Evolutionary conservation across 768 basidiomycete species (phyloP).

Genomic region (Macrolepiota albuminosa): DNA sequence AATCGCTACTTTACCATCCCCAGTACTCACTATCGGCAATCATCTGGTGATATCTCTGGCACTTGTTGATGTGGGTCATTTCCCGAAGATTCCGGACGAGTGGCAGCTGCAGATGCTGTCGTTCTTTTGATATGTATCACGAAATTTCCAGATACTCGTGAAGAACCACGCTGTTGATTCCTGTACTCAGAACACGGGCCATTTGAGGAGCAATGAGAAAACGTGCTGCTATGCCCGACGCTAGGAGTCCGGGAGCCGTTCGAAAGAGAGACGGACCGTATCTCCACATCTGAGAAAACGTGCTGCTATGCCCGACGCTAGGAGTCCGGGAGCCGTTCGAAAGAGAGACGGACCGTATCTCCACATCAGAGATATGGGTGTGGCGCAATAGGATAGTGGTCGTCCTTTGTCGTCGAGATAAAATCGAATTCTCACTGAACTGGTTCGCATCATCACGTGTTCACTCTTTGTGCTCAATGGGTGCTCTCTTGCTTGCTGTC

Average conservation of each 20-base stretch:
- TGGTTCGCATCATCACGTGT: background rate
- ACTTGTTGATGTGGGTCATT: slow-evolving; percentile 15
- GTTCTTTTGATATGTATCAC: slow-evolving; percentile 10
- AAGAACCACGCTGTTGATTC: background rate
- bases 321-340: background rate
- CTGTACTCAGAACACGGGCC: background rate
- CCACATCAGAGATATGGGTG: background rate
- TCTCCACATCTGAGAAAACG: background rate
- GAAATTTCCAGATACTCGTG: background rate
- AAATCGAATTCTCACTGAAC: background rate
- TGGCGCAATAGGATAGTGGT: background rate
- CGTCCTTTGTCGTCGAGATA: background rate
- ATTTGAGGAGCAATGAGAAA: background rate
- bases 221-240: background rate
- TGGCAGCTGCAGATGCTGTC: slow-evolving; percentile 20
- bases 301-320: background rate
- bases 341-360: background rate
- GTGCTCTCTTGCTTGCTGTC: too few relatives aligned
- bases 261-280: background rate
- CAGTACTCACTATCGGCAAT: slow-evolving; percentile 52
- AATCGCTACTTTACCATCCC: slow-evolving; percentile 58
- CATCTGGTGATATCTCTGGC: slow-evolving; percentile 28
- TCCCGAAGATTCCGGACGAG: slow-evolving; percentile 10
- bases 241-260: background rate
- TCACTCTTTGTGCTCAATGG: background rate